A percentile compares a stretch with the other conserved stretches of the same genome.
phyloP scores from a whole-genome alignment of 2,329 filamentous ascomycete genomes.

The Colletotrichum aenigma region DNA sequence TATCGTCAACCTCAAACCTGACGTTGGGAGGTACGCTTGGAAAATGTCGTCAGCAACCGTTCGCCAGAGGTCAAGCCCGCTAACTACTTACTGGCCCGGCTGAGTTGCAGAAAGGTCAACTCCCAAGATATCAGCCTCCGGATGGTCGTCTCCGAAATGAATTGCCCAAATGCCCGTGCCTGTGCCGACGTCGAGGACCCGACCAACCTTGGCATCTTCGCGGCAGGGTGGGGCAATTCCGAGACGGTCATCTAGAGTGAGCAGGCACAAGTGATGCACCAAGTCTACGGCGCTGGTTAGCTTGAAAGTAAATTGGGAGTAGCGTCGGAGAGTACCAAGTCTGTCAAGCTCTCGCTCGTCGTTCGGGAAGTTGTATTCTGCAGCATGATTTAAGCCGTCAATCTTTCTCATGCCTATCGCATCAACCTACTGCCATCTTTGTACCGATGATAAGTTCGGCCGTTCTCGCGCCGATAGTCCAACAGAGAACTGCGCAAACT shows the following conservation, averaged over 20 bases:
- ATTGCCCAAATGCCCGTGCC: neutral
- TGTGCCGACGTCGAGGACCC: neutral
- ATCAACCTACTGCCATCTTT: neutral
- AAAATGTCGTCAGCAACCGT: accelerated
- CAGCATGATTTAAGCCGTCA: accelerated
- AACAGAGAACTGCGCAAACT: neutral
- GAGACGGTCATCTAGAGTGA: neutral
- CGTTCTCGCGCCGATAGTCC: neutral
- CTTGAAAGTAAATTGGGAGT: accelerated
- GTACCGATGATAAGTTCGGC: neutral
- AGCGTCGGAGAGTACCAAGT: neutral
- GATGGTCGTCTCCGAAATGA: neutral
- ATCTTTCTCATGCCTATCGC: accelerated
- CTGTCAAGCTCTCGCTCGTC: neutral
- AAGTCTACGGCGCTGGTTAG: neutral
- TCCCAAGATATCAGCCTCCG: neutral
- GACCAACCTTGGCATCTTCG: neutral
- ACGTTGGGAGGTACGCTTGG: neutral
- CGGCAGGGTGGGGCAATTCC: neutral
- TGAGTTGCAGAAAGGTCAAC: neutral
- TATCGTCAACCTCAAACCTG: neutral
- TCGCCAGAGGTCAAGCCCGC: accelerated
- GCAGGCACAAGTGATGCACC: neutral
- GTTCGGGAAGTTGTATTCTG: neutral
- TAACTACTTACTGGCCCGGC: accelerated